Conservation (phyloP, 495 filamentous ascomycete species). For the Penicillium verhagenii region DNA sequence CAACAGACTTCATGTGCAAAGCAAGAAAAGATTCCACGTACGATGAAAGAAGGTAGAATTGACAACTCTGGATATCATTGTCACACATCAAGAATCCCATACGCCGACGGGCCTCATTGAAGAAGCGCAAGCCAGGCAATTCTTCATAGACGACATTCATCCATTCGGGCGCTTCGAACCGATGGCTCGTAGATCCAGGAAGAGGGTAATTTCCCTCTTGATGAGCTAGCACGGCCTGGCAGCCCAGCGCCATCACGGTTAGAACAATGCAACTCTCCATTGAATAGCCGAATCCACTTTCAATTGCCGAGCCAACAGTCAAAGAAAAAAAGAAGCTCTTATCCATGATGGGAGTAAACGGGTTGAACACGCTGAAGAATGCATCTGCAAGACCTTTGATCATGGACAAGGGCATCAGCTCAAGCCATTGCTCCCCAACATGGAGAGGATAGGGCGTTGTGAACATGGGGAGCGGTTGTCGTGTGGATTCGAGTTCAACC, state of each 20-base stretch:
- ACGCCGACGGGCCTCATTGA: slow-evolving; percentile 46
- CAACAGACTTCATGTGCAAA: neutral
- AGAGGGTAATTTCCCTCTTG: slow-evolving; percentile 47
- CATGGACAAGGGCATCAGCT: slow-evolving; percentile 39
- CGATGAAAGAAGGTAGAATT: slow-evolving; percentile 49
- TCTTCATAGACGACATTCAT: slow-evolving; percentile 44
- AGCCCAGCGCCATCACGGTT: slow-evolving; percentile 46
- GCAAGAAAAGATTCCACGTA: slow-evolving; percentile 13
- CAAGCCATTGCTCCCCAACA: slow-evolving; percentile 41
- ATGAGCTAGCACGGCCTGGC: slow-evolving; percentile 42
- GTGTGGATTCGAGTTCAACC: slow-evolving; percentile 42
- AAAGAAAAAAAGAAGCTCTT: slow-evolving; percentile 47
- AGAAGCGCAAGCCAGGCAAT: slow-evolving; percentile 42
- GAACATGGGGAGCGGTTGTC: slow-evolving; percentile 42
- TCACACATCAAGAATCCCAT: slow-evolving; percentile 50
- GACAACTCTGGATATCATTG: slow-evolving; percentile 48
- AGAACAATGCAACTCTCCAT: slow-evolving; percentile 47
- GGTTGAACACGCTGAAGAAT: slow-evolving; percentile 46
- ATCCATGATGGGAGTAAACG: slow-evolving; percentile 49
- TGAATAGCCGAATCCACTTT: slow-evolving; percentile 43
- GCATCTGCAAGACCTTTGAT: slow-evolving; percentile 45
- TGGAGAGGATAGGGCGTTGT: slow-evolving; percentile 39
- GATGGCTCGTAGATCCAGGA: slow-evolving; percentile 32
- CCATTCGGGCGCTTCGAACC: slow-evolving; percentile 46
- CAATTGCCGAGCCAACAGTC: slow-evolving; percentile 44